phyloP scores from a whole-genome alignment of 2,329 filamentous ascomycete genomes.

The Xylariaceae sp. region DNA sequence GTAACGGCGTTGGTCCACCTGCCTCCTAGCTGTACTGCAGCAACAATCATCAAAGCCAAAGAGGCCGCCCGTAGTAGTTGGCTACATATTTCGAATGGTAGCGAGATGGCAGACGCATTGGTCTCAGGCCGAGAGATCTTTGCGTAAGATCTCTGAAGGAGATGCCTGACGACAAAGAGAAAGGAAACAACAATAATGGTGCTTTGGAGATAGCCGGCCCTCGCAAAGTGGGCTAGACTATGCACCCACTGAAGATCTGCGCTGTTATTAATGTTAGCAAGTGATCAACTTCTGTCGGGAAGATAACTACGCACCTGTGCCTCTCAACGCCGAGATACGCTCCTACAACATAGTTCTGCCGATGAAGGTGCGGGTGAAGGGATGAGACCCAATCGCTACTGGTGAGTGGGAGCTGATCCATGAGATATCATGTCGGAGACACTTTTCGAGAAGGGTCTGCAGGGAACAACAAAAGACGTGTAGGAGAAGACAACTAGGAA shows the following conservation, averaged over 20 bases:
- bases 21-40: constrained; percentile 42
- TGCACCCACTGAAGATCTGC: constrained; percentile 46
- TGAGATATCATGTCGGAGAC: constrained; percentile 27
- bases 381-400: constrained; percentile 46
- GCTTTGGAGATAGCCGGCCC: constrained; percentile 49
- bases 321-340: too few species aligned
- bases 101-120: constrained; percentile 48
- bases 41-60: constrained; percentile 47
- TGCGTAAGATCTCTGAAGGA: constrained; percentile 42
- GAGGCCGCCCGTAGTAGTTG: constrained; percentile 49
- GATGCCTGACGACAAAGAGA: constrained; percentile 43
- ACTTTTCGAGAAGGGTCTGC: too few species aligned
- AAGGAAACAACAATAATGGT: constrained; percentile 46
- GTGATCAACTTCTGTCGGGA: not conserved
- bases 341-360: constrained; percentile 35
- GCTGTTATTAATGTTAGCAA: not conserved
- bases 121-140: constrained; percentile 37
- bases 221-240: constrained; percentile 46
- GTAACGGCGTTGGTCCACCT: constrained; percentile 47
- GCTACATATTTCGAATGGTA: constrained; percentile 50
- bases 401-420: constrained; percentile 47
- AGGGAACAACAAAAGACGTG: not conserved
- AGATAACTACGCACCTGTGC: too few species aligned
- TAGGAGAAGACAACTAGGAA: not conserved
- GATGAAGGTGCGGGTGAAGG: constrained; percentile 41